Conservation (phyloP, 768 basidiomycete genomes). For the Naematelia aurantialba region DNA sequence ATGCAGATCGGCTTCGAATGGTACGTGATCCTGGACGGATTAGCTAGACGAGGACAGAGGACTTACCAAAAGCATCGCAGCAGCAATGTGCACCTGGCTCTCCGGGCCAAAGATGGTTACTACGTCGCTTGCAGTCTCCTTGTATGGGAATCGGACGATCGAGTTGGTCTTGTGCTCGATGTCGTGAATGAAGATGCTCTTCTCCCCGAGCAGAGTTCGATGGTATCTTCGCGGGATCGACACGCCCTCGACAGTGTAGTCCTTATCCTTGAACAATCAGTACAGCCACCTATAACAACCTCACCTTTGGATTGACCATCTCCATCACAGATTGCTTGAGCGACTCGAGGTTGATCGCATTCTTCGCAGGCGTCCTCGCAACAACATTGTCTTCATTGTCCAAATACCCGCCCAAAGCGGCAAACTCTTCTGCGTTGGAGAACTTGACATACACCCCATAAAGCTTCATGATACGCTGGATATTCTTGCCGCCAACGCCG, state of each 20-base stretch:
- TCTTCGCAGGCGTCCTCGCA: constrained; percentile 97
- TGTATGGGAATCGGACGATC: constrained; percentile 66
- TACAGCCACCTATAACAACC: constrained; percentile 24
- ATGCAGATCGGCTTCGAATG: constrained; percentile 91
- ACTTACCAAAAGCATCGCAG: constrained; percentile 85
- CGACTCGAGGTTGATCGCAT: constrained; percentile 88
- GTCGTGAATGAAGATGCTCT: constrained; percentile 93
- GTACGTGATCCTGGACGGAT: constrained; percentile 75
- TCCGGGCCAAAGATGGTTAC: constrained; percentile 97
- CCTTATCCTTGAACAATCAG: constrained; percentile 69
- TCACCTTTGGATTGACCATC: constrained; percentile 88
- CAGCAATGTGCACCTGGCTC: constrained; percentile 92
- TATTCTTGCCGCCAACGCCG: constrained; percentile 94
- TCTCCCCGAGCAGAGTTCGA: constrained; percentile 89
- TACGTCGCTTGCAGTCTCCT: constrained; percentile 58
- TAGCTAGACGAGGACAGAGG: not conserved
- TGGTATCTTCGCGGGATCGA: constrained; percentile 93
- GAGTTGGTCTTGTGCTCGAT: constrained; percentile 97
- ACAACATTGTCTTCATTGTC: constrained; percentile 99
- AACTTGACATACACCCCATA: constrained; percentile 99
- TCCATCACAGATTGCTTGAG: constrained; percentile 97
- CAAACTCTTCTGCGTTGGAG: constrained; percentile 95
- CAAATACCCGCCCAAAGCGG: constrained; percentile 85
- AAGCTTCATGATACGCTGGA: constrained; percentile 99
- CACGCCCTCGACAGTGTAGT: constrained; percentile 89